Conservation (phyloP, 176 grass and related monocot genomes). For the Hordeum vulgare region MorexV3_pseudomolecules_assembly NC_058520.1:2113930-2114429, state of each 20-base stretch:
- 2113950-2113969: conserved; percentile 60
- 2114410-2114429: conserved; percentile 80
- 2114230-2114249: conserved; percentile 85
- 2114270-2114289: conserved; percentile 91
- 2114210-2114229: conserved; percentile 59
- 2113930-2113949: conserved; percentile 70
- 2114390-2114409: conserved; percentile 91
- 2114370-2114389: conserved; percentile 82
- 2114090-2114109: conserved; percentile 60
- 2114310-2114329: not conserved
- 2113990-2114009: conserved; percentile 62
- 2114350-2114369: conserved; percentile 86
- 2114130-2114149: conserved; percentile 79
- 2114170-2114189: conserved; percentile 56
- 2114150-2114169: conserved; percentile 93
- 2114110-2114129: conserved; percentile 97
- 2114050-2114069: conserved; percentile 29
- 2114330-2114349: conserved; percentile 59
- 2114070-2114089: conserved; percentile 73
- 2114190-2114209: conserved; percentile 55
- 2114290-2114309: conserved; percentile 61
- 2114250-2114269: conserved; percentile 94
- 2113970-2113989: conserved; percentile 71
- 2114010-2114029: conserved; percentile 43
- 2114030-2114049: conserved; percentile 29